These are phyloP conservation scores for Leptographium wingfieldii DNA, from an alignment of 2,329 filamentous ascomycete genomes.

Conservation along the genomic window DNA sequence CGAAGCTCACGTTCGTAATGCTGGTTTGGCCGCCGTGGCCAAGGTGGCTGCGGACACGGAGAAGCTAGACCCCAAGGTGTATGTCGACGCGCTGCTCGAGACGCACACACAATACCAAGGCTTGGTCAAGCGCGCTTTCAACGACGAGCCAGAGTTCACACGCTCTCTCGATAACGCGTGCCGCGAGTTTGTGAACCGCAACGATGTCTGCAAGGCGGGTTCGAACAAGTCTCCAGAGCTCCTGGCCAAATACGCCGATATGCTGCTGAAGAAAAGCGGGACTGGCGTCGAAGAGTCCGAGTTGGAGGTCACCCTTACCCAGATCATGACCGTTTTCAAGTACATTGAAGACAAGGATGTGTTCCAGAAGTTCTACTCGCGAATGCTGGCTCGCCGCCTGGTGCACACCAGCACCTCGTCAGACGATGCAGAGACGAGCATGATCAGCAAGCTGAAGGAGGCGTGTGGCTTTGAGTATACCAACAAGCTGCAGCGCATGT, in stretches of 20 bases:
- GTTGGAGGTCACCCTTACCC: constrained; percentile 72
- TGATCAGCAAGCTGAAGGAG: constrained; percentile 99
- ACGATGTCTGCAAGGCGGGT: constrained; percentile 86
- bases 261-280: constrained; percentile 81
- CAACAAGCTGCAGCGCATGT: constrained; percentile 99
- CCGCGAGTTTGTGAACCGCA: constrained; percentile 94
- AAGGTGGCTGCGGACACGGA: constrained; percentile 85
- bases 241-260: constrained; percentile 89
- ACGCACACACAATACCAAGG: constrained; percentile 89
- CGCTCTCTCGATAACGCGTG: constrained; percentile 93
- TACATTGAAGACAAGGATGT: constrained; percentile 99
- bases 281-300: constrained; percentile 91
- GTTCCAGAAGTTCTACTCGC: constrained; percentile 98
- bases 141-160: constrained; percentile 92
- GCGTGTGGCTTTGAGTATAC: constrained; percentile 98
- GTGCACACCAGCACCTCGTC: constrained; percentile 93
- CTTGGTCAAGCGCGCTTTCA: constrained; percentile 84
- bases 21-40: constrained; percentile 74
- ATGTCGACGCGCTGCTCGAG: constrained; percentile 88
- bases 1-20: constrained; percentile 84
- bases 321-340: constrained; percentile 99
- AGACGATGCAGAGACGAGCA: constrained; percentile 94
- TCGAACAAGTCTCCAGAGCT: constrained; percentile 92
- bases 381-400: constrained; percentile 86
- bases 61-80: constrained; percentile 87